A percentile compares a stretch with the other conserved stretches of the same genome.
phyloP scores from a whole-genome alignment of 2,329 filamentous ascomycete species.

The Hypoxylon rubiginosum region DNA sequence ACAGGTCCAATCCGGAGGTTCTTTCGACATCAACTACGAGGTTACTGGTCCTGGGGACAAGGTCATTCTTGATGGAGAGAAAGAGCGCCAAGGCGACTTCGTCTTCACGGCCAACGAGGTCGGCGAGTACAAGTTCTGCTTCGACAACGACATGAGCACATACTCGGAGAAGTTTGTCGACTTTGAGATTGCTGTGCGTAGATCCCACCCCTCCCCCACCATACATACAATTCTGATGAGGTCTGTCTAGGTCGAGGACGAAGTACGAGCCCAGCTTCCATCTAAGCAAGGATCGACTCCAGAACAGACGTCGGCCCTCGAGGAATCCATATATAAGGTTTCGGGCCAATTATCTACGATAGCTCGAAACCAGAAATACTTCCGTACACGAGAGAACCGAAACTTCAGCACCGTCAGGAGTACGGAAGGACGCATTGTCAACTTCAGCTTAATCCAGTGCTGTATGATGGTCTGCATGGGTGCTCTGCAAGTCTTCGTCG shows the following conservation, averaged over 20 bases:
- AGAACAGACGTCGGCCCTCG: constrained; percentile 88
- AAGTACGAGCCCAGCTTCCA: constrained; percentile 49
- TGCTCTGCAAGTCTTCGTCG: constrained; percentile 94
- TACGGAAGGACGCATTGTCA: constrained; percentile 95
- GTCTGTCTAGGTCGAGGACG: constrained; percentile 48
- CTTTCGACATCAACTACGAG: constrained; percentile 95
- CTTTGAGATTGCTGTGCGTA: constrained; percentile 91
- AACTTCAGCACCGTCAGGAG: constrained; percentile 98
- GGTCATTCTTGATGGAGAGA: constrained; percentile 85
- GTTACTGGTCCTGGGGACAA: constrained; percentile 87
- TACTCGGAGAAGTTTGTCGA: constrained; percentile 98
- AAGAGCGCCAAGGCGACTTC: constrained; percentile 96
- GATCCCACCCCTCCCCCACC: constrained; percentile 7
- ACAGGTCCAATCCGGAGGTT: constrained; percentile 97
- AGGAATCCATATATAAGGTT: constrained; percentile 96
- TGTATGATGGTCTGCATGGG: constrained; percentile 95
- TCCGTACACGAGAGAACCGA: constrained; percentile 97
- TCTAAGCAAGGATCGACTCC: constrained; percentile 67
- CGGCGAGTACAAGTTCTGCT: constrained; percentile 97
- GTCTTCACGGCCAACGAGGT: constrained; percentile 92
- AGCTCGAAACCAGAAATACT: constrained; percentile 98
- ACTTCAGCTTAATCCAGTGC: constrained; percentile 95
- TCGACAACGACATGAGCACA: constrained; percentile 98
- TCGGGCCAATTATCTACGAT: constrained; percentile 94
- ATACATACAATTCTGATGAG: constrained; percentile 33